Conservation (phyloP, 176 grass and related monocot genomes). For the Musa acuminata region DNA sequence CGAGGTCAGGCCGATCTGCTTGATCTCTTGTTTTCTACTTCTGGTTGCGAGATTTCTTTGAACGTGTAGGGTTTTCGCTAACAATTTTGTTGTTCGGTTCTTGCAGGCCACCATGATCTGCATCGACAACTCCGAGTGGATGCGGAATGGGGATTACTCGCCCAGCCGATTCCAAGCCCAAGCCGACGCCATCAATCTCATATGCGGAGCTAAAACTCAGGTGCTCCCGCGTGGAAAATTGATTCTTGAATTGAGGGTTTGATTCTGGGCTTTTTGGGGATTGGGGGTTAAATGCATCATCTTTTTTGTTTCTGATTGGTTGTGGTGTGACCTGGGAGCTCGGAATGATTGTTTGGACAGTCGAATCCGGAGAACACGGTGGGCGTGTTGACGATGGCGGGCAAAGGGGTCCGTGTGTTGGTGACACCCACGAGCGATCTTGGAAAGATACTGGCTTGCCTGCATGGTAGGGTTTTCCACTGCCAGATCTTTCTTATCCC, state of each 20-base stretch:
- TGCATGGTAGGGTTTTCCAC: constrained; percentile 53
- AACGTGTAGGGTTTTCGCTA: not conserved
- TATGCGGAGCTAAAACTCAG: constrained; percentile 97
- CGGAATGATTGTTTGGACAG: constrained; percentile 27
- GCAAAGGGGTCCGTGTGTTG: constrained; percentile 86
- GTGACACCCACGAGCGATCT: constrained; percentile 96
- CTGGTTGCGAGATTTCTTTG: not conserved
- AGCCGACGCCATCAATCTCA: constrained; percentile 86
- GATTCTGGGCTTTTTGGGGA: constrained; percentile 1
- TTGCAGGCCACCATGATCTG: constrained; percentile 96
- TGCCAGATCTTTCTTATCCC: not conserved
- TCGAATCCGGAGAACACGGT: constrained; percentile 99
- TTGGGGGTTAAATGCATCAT: constrained; percentile 19
- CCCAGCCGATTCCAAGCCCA: constrained; percentile 88
- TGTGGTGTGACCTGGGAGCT: not conserved
- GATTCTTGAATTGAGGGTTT: not conserved
- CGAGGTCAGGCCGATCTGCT: constrained; percentile 38
- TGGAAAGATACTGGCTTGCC: constrained; percentile 92
- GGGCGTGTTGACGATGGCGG: constrained; percentile 95
- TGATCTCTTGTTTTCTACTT: not conserved
- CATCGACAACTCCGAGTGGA: constrained; percentile 99
- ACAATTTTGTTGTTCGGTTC: constrained; percentile 14
- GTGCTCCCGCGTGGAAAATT: constrained; percentile 22
- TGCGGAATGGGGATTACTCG: constrained; percentile 90
- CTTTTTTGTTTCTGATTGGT: constrained; percentile 16